Conservation (phyloP, 2,329 filamentous ascomycete species). For the Epicoccum nigrum region DNA sequence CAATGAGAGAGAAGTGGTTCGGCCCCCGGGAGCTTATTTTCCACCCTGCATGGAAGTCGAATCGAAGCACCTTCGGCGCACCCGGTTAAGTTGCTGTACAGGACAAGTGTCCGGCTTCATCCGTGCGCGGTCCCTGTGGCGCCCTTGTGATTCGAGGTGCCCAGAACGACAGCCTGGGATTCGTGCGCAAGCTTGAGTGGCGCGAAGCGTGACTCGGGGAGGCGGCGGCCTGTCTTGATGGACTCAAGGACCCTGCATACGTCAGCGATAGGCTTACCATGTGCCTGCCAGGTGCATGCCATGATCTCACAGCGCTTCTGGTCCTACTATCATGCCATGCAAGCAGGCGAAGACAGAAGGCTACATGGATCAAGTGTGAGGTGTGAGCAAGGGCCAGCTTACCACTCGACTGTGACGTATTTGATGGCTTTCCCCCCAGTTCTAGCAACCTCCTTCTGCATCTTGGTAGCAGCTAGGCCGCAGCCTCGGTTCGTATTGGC, state of each 20-base stretch:
- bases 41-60: constrained; percentile 8
- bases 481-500: constrained; percentile 54
- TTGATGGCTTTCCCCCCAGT: constrained; percentile 73
- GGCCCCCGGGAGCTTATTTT: neutral
- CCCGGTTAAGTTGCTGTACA: constrained; percentile 7
- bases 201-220: constrained; percentile 76
- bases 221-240: constrained; percentile 73
- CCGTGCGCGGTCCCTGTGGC: constrained; percentile 14
- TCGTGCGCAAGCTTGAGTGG: constrained; percentile 37
- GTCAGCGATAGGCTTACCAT: constrained; percentile 19
- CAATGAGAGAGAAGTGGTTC: neutral
- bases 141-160: constrained; percentile 17
- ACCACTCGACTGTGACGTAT: constrained; percentile 82
- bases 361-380: too few species aligned
- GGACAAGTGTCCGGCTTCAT: constrained; percentile 5
- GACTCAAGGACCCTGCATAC: constrained; percentile 76
- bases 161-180: constrained; percentile 34
- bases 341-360: too few species aligned
- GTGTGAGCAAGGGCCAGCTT: constrained; percentile 19
- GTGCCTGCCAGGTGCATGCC: too few species aligned
- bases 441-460: constrained; percentile 77
- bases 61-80: neutral
- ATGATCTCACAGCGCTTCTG: too few species aligned
- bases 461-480: constrained; percentile 76
- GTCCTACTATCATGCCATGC: too few species aligned